Evolutionary conservation across 306 rosid genomes (phyloP), one percentile per base, ranked within the genome.

Genomic region (Trifolium fragiferum): DNA sequence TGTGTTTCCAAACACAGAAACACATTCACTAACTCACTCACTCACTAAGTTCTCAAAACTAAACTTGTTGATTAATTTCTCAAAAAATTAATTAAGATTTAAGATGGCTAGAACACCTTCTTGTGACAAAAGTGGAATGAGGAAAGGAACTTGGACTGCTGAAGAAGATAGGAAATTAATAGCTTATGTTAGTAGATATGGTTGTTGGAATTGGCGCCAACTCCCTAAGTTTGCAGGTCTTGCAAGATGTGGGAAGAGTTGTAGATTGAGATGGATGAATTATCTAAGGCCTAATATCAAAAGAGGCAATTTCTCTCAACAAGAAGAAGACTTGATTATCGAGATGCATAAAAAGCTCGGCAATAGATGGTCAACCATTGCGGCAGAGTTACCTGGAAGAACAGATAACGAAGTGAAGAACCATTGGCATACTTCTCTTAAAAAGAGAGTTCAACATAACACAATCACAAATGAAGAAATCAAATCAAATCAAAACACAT

Each of bases 191-290:
- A 72, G 84, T 14, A 77, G 72, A 38, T 80, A 87, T 54, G 97
- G 92, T 44, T 61, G 80, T 35, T 79, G 89, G 87, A 90, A 90
- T 83, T 90, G 97, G 97, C 92, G 93, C 23, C 86, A 78, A 68
- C 84, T 89, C 4, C 93, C 96, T 77, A 83, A 71, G 63, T 82
- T 82, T 74, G 93, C 96, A 63, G 96, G 27, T 25, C 27, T 83
- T 2, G 23, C 47, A 27, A 83, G 83, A 27, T 83, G 86, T 66
- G 86, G 86, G 44, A 83, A 83, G 23, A 83, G 86, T 76, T 83
- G 86, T 55, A 75, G 86, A 49, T 37, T 83, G 73, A 79, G 86
- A 60, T 83, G 86, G 86, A 19, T 83, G 76, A 83, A 83, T 75
- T 83, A 83, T 37, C 68, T 83, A 6, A 79, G 86, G 76, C 86